Percentiles rank a stretch among this genome's conserved stretches.
phyloP scores from a whole-genome alignment of 2,329 filamentous ascomycete genomes.

The Calonectria montana region DNA sequence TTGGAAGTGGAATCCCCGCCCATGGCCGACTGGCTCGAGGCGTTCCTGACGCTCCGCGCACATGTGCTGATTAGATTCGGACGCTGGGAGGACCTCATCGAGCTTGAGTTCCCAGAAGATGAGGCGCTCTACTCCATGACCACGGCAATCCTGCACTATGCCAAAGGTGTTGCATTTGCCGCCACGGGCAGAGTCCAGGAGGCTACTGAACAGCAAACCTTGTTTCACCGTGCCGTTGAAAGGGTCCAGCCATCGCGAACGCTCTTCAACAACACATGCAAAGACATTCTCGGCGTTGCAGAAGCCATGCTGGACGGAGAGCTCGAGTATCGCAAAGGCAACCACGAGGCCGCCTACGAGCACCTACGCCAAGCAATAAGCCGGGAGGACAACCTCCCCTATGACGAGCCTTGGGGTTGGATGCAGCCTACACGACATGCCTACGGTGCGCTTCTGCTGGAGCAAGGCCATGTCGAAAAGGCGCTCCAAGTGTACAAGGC shows the following conservation, averaged over 20 bases:
- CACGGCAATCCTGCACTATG: conserved; percentile 76
- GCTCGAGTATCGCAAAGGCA: conserved; percentile 73
- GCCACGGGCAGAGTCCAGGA: conserved; percentile 65
- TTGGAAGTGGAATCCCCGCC: conserved; percentile 73
- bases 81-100: conserved; percentile 73
- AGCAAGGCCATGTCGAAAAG: conserved; percentile 69
- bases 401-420: conserved; percentile 83
- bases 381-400: conserved; percentile 72
- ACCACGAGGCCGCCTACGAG: conserved; percentile 68
- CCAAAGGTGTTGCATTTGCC: conserved; percentile 74
- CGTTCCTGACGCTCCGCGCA: conserved; percentile 73
- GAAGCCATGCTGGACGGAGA: conserved; percentile 78
- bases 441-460: conserved; percentile 75
- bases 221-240: conserved; percentile 63
- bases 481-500: conserved; percentile 69
- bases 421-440: conserved; percentile 81
- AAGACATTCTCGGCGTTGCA: conserved; percentile 71
- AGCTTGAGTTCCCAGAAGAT: conserved; percentile 67
- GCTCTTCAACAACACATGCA: conserved; percentile 53
- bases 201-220: conserved; percentile 62
- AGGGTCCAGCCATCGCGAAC: conserved; percentile 70
- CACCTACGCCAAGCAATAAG: conserved; percentile 67
- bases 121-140: conserved; percentile 73
- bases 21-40: conserved; percentile 84
- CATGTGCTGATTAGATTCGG: conserved; percentile 83